Percentiles rank a stretch among this genome's conserved stretches.
phyloP scores from a whole-genome alignment of 768 basidiomycete genomes.

The Psilocybe cyanescens region DNA sequence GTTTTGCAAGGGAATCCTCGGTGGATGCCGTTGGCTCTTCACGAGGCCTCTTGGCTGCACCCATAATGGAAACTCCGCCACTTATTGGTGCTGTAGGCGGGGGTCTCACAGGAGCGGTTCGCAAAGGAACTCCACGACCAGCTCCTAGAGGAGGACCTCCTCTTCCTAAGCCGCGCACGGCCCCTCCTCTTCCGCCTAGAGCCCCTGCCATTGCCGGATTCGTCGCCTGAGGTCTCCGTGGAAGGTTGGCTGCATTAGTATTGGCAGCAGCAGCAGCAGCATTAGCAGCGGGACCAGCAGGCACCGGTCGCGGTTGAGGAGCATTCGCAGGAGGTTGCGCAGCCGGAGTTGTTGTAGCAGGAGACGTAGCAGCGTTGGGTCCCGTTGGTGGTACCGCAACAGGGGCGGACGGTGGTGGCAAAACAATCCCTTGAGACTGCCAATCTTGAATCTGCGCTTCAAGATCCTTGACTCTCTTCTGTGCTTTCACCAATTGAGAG shows the following conservation, averaged over 20 bases:
- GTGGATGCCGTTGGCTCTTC: slow-evolving; percentile 50
- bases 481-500: slow-evolving; percentile 61
- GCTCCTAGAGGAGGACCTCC: slow-evolving; percentile 38
- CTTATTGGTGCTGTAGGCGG: slow-evolving; percentile 31
- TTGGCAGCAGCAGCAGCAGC: slow-evolving; percentile 6
- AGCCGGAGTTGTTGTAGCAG: slow-evolving; percentile 19
- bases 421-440: slow-evolving; percentile 48
- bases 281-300: slow-evolving; percentile 15
- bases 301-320: slow-evolving; percentile 18
- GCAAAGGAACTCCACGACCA: slow-evolving; percentile 36
- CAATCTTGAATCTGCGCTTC: slow-evolving; percentile 65
- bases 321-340: slow-evolving; percentile 17
- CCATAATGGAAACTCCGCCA: slow-evolving; percentile 59
- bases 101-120: slow-evolving; percentile 29
- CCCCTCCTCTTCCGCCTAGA: slow-evolving; percentile 17
- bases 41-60: slow-evolving; percentile 70
- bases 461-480: slow-evolving; percentile 67
- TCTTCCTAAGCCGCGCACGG: slow-evolving; percentile 20
- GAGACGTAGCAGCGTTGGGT: slow-evolving; percentile 17
- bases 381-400: slow-evolving; percentile 21
- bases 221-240: slow-evolving; percentile 34
- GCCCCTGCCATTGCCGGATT: slow-evolving; percentile 25
- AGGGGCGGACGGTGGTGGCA: slow-evolving; percentile 37
- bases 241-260: slow-evolving; percentile 23
- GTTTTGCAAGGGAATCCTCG: slow-evolving; percentile 68